phyloP scores from a whole-genome alignment of 257 asterid genomes.

The Apocynum venetum region DNA sequence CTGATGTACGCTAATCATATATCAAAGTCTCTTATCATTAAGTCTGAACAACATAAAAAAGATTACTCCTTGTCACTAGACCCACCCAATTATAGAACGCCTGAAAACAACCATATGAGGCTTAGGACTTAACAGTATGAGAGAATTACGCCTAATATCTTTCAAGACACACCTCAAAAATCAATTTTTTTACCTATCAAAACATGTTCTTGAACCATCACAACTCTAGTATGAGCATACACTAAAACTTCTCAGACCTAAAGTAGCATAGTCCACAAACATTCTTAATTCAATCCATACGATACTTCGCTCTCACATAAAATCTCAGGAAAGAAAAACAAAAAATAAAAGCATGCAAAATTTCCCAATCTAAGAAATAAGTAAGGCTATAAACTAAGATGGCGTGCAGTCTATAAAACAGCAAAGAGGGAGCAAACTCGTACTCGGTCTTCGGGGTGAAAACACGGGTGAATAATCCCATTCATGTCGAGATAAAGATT shows the following conservation, averaged over 20 bases:
- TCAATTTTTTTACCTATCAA: neutral
- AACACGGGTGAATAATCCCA: constrained; percentile 91
- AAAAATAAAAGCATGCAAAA: neutral
- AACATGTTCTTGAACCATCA: neutral
- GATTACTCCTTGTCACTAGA: neutral
- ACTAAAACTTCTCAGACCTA: neutral
- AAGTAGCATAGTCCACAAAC: neutral
- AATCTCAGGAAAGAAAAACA: neutral
- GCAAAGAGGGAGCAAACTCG: constrained; percentile 12
- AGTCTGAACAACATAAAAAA: too few relatives aligned
- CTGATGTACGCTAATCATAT: neutral
- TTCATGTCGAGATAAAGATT: constrained; percentile 92
- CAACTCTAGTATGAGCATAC: neutral
- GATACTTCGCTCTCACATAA: neutral
- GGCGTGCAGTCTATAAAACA: neutral
- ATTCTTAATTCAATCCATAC: neutral
- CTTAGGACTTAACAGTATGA: neutral
- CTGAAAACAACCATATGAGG: neutral
- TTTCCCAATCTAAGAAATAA: neutral
- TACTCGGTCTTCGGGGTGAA: constrained; percentile 96
- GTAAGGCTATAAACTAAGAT: neutral
- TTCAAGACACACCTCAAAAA: neutral
- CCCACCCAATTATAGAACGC: neutral
- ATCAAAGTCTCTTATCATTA: neutral
- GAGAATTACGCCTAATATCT: neutral